A percentile compares a stretch with the other conserved stretches of the same genome.
Evolutionary conservation across 371 early-diverging fungal species (phyloP).

Genomic region (Dinochytrium kinnereticum): DNA sequence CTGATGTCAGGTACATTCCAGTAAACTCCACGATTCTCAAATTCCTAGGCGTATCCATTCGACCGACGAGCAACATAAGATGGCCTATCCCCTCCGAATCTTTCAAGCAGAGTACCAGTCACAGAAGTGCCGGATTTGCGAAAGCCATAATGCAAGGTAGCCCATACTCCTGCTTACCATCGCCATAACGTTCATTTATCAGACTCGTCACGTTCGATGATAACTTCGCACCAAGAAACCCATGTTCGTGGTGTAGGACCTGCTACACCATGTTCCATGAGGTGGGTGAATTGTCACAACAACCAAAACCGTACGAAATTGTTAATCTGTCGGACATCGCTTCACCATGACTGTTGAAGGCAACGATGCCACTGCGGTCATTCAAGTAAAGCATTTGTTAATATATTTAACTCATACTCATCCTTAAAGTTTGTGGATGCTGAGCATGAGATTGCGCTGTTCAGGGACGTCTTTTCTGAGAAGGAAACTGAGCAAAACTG

Average conservation of each 20-base stretch:
- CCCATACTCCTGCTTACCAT: not conserved
- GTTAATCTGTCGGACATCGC: not conserved
- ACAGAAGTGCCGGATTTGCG: not conserved
- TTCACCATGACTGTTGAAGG: not conserved
- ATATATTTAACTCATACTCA: not conserved
- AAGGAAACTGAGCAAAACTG: constrained; percentile 56
- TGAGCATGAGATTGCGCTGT: constrained; percentile 29
- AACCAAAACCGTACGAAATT: not conserved
- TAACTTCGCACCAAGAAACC: not conserved
- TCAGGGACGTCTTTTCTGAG: constrained; percentile 37
- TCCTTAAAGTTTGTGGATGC: not conserved
- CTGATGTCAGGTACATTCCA: too few relatives aligned
- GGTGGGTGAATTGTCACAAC: not conserved
- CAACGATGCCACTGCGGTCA: not conserved
- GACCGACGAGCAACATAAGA: too few relatives aligned
- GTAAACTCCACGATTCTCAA: too few relatives aligned
- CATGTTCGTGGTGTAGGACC: not conserved
- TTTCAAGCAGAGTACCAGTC: too few relatives aligned
- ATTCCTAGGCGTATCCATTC: too few relatives aligned
- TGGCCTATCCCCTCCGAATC: too few relatives aligned
- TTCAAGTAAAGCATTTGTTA: too few relatives aligned
- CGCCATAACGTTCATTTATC: not conserved
- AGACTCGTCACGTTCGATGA: not conserved
- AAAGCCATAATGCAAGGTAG: not conserved
- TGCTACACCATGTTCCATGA: not conserved